Evolutionary conservation across 78 protist genomes (phyloP).

Genomic region (Thecamonas trahens): DNA sequence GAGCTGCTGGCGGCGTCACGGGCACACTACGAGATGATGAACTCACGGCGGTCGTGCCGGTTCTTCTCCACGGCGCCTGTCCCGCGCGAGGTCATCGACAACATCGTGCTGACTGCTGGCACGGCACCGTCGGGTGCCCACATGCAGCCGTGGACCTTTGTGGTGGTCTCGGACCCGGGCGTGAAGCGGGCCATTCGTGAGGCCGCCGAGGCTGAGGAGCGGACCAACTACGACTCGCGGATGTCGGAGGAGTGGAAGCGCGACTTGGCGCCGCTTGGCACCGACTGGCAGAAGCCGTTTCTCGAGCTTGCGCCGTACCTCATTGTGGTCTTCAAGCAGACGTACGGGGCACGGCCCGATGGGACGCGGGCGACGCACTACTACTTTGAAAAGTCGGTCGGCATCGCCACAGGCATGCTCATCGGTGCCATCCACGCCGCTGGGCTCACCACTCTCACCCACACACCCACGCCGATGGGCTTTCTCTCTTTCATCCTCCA

Average conservation of each 20-base stretch:
- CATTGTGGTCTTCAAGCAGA: conserved; percentile 14
- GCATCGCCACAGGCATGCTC: conserved; percentile 5
- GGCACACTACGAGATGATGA: too few relatives aligned
- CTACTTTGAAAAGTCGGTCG: conserved; percentile 4
- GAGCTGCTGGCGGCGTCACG: too few relatives aligned
- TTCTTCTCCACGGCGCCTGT: conserved; percentile 5
- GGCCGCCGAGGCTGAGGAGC: conserved; percentile 8
- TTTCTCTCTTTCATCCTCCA: conserved; percentile 3
- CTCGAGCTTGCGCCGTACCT: conserved; percentile 1
- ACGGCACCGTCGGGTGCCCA: conserved; percentile 25
- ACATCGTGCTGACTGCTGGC: conserved; percentile 11
- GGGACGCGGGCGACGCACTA: conserved; percentile 1
- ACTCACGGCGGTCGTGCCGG: not conserved
- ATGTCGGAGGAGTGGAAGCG: conserved; percentile 11
- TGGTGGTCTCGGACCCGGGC: not conserved
- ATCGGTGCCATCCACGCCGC: conserved; percentile 18
- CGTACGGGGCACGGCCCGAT: not conserved
- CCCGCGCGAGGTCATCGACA: conserved; percentile 13
- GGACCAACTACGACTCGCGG: conserved; percentile 8
- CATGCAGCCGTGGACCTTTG: conserved; percentile 21
- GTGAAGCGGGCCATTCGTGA: conserved; percentile 5
- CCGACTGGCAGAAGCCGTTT: conserved; percentile 10
- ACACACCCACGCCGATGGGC: conserved; percentile 33
- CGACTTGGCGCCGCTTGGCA: conserved; percentile 14
- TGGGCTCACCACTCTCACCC: conserved; percentile 28